Evolutionary conservation across 192 early-diverging fungal species (phyloP), one percentile per base, ranked within the genome.

Genomic region (Entrophospora sp.): DNA sequence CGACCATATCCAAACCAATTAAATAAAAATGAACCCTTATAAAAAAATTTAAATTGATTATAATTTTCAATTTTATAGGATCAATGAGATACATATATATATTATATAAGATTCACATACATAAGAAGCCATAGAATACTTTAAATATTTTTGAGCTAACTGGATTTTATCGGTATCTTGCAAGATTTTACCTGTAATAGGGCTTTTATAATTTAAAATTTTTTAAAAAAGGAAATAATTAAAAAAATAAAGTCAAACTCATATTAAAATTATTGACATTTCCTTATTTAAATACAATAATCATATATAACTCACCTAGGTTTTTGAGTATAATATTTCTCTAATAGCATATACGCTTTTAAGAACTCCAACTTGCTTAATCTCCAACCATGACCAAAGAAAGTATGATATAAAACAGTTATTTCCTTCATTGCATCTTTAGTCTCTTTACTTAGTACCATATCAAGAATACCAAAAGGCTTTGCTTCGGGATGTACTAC

Each of bases 351-450:
- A 22, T 73, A 70, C 4, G 71, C 71, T 25, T 66, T 66, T 66
- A 68, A 73, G 22, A 76, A 76, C 44, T 72, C 75, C 7, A 67
- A 36, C n/a, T 67, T 66, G 1, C 38, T 66, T 27, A 76, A 37
- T 10, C 68, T 76, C 75, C 75, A 76, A 0, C 75, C 75, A 61
- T 73, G 68, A 5, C 67, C 75, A 70, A 76, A 76, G 62, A 73
- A 76, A 0, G 75, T 64, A 32, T 69, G 67, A 20, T 76, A 76
- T 18, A 76, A 67, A 28, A 68, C 44, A 9, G 72, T 65, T 20
- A 76, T 73, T 31, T 76, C 75, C 38, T 73, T 72, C 48, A 76
- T 73, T 1, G 75, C 75, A 4, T 71, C 69, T 49, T 69, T 62
- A 24, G 75, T 76, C 37, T 73, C 68, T 24, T 76, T 61, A 14